These are phyloP conservation scores for Aspergillus udagawae DNA, from an alignment of 2,329 filamentous ascomycete genomes.

Conservation along the genomic window DNA sequence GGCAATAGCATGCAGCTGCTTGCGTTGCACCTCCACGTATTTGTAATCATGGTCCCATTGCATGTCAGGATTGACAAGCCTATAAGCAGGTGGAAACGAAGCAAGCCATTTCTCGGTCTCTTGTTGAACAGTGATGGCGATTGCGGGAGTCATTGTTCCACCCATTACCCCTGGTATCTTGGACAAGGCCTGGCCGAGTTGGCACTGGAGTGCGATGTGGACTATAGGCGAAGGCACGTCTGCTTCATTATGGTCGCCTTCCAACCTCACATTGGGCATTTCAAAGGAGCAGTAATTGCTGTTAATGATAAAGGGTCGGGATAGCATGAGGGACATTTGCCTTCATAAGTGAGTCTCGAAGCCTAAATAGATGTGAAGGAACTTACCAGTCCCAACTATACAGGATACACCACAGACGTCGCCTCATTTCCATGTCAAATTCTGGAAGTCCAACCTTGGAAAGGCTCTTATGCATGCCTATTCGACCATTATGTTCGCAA, in stretches of 20 bases:
- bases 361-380: slow-evolving; percentile 1
- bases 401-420: slow-evolving; percentile 45
- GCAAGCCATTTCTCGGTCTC: slow-evolving; percentile 43
- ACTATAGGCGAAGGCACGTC: slow-evolving; percentile 42
- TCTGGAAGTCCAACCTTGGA: slow-evolving; percentile 36
- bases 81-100: slow-evolving; percentile 42
- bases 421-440: slow-evolving; percentile 47
- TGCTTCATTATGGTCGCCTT: slow-evolving; percentile 22
- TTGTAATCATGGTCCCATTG: slow-evolving; percentile 39
- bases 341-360: slow-evolving; percentile 14
- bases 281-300: slow-evolving; percentile 37
- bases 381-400: slow-evolving; percentile 48
- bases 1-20: slow-evolving; percentile 44
- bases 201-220: slow-evolving; percentile 41
- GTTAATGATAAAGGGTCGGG: slow-evolving; percentile 44
- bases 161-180: slow-evolving; percentile 13
- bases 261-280: slow-evolving; percentile 40
- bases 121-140: slow-evolving; percentile 27
- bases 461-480: slow-evolving; percentile 36
- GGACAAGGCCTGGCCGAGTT: slow-evolving; percentile 32
- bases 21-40: slow-evolving; percentile 47
- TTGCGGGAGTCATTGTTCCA: slow-evolving; percentile 5
- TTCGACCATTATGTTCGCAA: not conserved
- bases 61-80: slow-evolving; percentile 39
- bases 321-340: slow-evolving; percentile 43